These are phyloP conservation scores for Corymbia citriodora DNA, from an alignment of 441 rosid genomes.

Conservation along the genomic window DNA sequence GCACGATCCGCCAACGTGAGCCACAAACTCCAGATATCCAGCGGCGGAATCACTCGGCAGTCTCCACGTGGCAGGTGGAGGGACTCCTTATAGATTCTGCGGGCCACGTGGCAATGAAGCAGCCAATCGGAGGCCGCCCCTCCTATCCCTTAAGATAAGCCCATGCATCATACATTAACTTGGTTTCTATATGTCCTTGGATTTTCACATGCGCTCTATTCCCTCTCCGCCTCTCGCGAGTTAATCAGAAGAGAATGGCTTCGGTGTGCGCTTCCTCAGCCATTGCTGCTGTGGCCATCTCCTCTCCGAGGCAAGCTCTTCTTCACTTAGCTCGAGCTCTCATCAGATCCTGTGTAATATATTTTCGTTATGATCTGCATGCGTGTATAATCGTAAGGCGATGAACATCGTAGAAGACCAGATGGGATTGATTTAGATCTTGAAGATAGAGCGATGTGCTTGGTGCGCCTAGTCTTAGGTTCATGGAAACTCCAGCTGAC, in stretches of 20 bases:
- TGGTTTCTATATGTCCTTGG: background rate
- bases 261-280: conserved; percentile 87
- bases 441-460: background rate
- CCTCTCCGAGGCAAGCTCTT: conserved; percentile 59
- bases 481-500: no score
- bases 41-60: background rate
- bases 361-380: background rate
- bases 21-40: conserved; percentile 34
- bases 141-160: conserved; percentile 65
- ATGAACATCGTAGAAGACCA: background rate
- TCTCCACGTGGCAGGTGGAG: conserved; percentile 14
- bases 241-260: conserved; percentile 40
- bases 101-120: conserved; percentile 38
- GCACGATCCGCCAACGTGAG: conserved; percentile 5
- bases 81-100: conserved; percentile 27
- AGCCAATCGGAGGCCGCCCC: conserved; percentile 26
- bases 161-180: conserved; percentile 17
- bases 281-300: conserved; percentile 58
- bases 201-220: background rate
- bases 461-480: no score
- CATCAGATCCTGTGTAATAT: background rate
- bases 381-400: background rate
- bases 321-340: background rate
- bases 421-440: background rate
- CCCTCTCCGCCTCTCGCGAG: background rate